These are phyloP conservation scores for Angomonas deanei DNA, from an alignment of 208 protist genomes.

Conservation along the genomic window DNA sequence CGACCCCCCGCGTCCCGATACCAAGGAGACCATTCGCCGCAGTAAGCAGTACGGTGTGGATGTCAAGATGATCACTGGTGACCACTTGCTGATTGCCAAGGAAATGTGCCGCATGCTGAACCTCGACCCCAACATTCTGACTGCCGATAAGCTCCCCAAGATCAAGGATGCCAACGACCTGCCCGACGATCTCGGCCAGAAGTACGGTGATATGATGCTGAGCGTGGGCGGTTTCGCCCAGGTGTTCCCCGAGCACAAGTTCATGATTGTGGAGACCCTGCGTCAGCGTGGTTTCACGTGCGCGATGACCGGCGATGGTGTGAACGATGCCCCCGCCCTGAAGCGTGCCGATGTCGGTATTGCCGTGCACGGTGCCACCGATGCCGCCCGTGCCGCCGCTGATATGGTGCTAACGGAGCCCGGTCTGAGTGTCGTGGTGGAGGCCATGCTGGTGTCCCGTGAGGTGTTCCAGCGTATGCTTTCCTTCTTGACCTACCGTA, in stretches of 20 bases:
- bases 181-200: conserved; percentile 51
- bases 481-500: conserved; percentile 78
- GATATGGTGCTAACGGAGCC: conserved; percentile 94
- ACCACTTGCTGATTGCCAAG: conserved; percentile 89
- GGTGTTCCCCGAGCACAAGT: conserved; percentile 95
- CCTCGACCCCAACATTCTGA: conserved; percentile 88
- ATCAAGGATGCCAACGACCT: conserved; percentile 57
- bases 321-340: conserved; percentile 94
- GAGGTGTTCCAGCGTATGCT: conserved; percentile 96
- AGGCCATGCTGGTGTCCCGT: conserved; percentile 88
- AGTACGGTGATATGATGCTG: conserved; percentile 65
- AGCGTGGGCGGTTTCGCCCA: conserved; percentile 84
- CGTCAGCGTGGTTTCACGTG: conserved; percentile 85
- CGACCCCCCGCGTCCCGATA: conserved; percentile 91
- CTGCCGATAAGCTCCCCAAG: conserved; percentile 60
- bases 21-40: conserved; percentile 77
- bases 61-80: conserved; percentile 96
- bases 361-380: conserved; percentile 92
- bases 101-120: conserved; percentile 90
- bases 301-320: conserved; percentile 97
- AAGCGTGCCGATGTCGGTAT: conserved; percentile 96
- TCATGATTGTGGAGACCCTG: conserved; percentile 90
- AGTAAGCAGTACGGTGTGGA: conserved; percentile 84
- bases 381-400: conserved; percentile 88
- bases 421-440: conserved; percentile 91